Conservation (phyloP, 1,284 basidiomycete genomes). For the Spongiforma sp. region DNA sequence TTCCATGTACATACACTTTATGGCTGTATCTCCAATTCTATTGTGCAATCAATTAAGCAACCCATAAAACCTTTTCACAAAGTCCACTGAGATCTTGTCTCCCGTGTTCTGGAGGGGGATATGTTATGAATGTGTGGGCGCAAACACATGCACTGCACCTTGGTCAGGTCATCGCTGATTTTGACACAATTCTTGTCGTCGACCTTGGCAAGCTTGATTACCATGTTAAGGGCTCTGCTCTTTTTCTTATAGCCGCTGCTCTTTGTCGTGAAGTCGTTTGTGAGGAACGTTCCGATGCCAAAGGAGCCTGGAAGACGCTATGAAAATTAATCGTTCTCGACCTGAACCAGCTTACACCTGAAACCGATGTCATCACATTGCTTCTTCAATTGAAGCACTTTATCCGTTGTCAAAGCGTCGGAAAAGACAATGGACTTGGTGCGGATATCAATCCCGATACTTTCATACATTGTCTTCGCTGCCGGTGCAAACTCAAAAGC, state of each 20-base stretch:
- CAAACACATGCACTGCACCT: slow-evolving; percentile 57
- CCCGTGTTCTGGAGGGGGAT: slow-evolving; percentile 42
- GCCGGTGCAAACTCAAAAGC: slow-evolving; percentile 78
- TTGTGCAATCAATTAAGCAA: slow-evolving; percentile 15
- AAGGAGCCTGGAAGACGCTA: slow-evolving; percentile 60
- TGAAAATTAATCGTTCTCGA: slow-evolving; percentile 2
- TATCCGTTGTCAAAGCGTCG: slow-evolving; percentile 78
- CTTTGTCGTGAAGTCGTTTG: slow-evolving; percentile 79
- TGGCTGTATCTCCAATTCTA: background rate
- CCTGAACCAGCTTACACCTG: slow-evolving; percentile 51
- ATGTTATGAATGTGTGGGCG: background rate
- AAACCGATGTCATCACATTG: slow-evolving; percentile 81
- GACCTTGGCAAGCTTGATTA: slow-evolving; percentile 87
- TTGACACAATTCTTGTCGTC: slow-evolving; percentile 83
- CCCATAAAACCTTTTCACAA: slow-evolving; percentile 33
- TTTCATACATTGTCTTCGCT: slow-evolving; percentile 73
- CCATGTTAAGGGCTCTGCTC: slow-evolving; percentile 89
- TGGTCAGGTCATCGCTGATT: slow-evolving; percentile 88
- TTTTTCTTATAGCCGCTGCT: slow-evolving; percentile 61
- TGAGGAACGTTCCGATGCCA: slow-evolving; percentile 91
- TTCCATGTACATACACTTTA: background rate
- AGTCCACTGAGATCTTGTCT: slow-evolving; percentile 26
- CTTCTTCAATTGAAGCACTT: slow-evolving; percentile 70
- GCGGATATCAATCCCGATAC: slow-evolving; percentile 65
- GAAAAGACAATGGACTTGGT: slow-evolving; percentile 84